phyloP scores from a whole-genome alignment of 1,284 basidiomycete species.

The Lentinula novae-zelandiae region DNA sequence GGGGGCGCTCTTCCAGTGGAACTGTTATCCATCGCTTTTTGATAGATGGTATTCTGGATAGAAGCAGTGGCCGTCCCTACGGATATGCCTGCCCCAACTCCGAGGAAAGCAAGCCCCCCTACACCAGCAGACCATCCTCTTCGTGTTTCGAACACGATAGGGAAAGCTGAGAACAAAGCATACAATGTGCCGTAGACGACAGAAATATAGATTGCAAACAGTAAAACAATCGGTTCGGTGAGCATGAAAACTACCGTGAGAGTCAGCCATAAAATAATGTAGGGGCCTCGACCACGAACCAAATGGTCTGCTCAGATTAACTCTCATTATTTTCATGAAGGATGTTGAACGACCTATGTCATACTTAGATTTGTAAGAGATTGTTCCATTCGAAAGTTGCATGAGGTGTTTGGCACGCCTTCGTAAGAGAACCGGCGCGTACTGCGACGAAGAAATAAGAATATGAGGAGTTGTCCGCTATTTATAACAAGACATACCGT shows the following conservation, averaged over 20 bases:
- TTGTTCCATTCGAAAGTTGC: slow-evolving; percentile 37
- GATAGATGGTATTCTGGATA: slow-evolving; percentile 55
- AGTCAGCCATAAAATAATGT: slow-evolving; percentile 6
- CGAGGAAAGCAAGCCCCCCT: slow-evolving; percentile 62
- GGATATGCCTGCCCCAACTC: slow-evolving; percentile 58
- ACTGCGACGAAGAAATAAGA: slow-evolving; percentile 32
- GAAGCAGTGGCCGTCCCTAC: slow-evolving; percentile 35
- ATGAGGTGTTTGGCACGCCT: slow-evolving; percentile 48
- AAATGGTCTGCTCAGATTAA: slow-evolving; percentile 60
- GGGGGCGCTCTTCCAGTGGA: slow-evolving; percentile 52
- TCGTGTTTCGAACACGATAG: slow-evolving; percentile 61
- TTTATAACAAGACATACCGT: slow-evolving; percentile 30
- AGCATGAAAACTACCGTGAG: slow-evolving; percentile 50
- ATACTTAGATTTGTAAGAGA: slow-evolving; percentile 48
- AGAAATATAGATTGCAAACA: slow-evolving; percentile 64
- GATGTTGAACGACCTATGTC: slow-evolving; percentile 47
- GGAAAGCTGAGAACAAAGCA: slow-evolving; percentile 55
- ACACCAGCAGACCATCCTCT: slow-evolving; percentile 57
- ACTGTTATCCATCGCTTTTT: slow-evolving; percentile 44
- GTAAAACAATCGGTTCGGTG: slow-evolving; percentile 66
- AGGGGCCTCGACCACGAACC: slow-evolving; percentile 29
- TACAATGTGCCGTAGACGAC: slow-evolving; percentile 63
- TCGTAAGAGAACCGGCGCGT: slow-evolving; percentile 65
- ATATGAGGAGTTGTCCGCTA: background rate
- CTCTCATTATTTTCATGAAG: slow-evolving; percentile 33